These are phyloP conservation scores for Claviceps monticola DNA, from an alignment of 2,329 filamentous ascomycete species.

Conservation along the genomic window DNA sequence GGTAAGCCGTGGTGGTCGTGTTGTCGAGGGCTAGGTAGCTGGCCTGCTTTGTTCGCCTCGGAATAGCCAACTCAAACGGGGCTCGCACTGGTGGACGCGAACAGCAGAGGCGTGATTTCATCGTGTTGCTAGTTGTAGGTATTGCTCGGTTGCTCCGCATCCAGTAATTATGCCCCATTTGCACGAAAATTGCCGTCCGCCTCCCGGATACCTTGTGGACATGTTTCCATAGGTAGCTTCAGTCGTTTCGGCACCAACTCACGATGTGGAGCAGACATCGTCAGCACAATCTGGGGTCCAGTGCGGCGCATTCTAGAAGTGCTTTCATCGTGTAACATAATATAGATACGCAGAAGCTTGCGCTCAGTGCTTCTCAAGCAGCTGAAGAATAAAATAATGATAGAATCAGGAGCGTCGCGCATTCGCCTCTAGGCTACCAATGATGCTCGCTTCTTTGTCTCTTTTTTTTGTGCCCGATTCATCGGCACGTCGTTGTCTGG, in stretches of 20 bases:
- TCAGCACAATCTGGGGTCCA: background rate
- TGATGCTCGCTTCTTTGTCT: background rate
- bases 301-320: background rate
- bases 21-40: background rate
- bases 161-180: background rate
- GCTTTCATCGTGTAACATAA: background rate
- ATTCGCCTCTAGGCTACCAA: background rate
- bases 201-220: background rate
- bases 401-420: background rate
- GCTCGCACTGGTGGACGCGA: background rate
- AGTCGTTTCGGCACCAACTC: background rate
- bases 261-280: constrained; percentile 1
- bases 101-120: background rate
- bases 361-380: background rate
- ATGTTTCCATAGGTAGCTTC: background rate
- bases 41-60: constrained; percentile 1
- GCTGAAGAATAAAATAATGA: background rate
- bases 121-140: background rate
- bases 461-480: background rate
- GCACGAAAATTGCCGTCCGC: background rate
- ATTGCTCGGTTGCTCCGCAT: background rate
- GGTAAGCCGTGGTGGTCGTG: background rate
- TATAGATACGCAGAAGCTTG: background rate
- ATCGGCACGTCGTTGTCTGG: background rate
- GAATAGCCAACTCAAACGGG: constrained; percentile 1